These are phyloP conservation scores for Phanerodontia chrysosporium DNA, from an alignment of 768 basidiomycete genomes.

Conservation along the genomic window DNA sequence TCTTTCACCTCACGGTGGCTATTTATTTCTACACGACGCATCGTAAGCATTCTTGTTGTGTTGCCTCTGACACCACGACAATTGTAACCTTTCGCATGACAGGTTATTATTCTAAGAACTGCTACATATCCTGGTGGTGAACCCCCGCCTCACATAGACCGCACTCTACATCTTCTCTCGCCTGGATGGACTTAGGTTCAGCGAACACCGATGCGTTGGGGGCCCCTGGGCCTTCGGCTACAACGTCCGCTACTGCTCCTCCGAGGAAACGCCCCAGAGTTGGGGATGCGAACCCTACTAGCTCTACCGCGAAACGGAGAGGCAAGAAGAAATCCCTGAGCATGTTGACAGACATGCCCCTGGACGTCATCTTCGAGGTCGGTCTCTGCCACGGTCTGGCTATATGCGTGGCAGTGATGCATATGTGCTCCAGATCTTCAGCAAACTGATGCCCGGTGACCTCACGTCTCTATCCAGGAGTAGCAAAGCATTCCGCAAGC, in stretches of 20 bases:
- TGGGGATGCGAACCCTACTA: neutral
- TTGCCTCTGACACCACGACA: too few relatives aligned
- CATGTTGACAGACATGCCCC: slow-evolving; percentile 1
- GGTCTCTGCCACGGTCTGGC: neutral
- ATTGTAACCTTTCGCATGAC: too few relatives aligned
- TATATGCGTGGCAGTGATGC: neutral
- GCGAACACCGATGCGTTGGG: neutral
- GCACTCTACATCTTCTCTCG: neutral
- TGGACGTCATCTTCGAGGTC: slow-evolving; percentile 7
- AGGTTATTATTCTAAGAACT: too few relatives aligned
- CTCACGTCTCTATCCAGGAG: slow-evolving; percentile 27
- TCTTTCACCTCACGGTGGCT: neutral
- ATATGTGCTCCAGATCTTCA: neutral
- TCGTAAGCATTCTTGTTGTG: too few relatives aligned
- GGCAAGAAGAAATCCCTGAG: neutral
- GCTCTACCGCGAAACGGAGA: neutral
- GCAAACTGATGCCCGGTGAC: slow-evolving; percentile 27
- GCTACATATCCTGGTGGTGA: too few relatives aligned
- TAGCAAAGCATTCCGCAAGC: slow-evolving; percentile 23
- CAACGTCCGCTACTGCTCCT: neutral
- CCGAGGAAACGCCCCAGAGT: neutral
- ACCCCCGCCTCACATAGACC: too few relatives aligned
- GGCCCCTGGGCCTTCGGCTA: neutral
- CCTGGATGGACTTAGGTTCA: neutral
- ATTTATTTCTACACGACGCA: too few relatives aligned